These are phyloP conservation scores for Parachlorella kessleri DNA, from an alignment of 139 green algal genomes.

Conservation along the genomic window DNA sequence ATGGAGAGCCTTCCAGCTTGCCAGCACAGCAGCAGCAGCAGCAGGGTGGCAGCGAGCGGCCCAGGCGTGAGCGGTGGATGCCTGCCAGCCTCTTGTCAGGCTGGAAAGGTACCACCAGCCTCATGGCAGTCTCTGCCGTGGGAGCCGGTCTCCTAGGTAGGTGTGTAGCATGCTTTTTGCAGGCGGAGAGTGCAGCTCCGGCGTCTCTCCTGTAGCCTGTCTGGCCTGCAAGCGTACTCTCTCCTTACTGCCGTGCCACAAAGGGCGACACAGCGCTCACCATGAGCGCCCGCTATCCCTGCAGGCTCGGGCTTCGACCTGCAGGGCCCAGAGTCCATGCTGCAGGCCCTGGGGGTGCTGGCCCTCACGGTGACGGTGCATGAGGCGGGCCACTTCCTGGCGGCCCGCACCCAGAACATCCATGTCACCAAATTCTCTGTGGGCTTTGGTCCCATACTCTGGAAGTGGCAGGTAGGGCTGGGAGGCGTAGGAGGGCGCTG, in stretches of 20 bases:
- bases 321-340: constrained; percentile 53
- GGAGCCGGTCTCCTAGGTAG: too few species aligned
- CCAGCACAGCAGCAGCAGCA: constrained; percentile 15
- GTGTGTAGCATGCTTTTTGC: too few species aligned
- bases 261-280: too few species aligned
- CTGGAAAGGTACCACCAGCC: not conserved
- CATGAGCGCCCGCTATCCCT: too few species aligned
- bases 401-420: constrained; percentile 85
- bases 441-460: constrained; percentile 91
- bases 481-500: not conserved
- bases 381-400: constrained; percentile 93
- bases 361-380: constrained; percentile 85
- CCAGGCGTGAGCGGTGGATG: constrained; percentile 14
- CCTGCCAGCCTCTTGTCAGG: constrained; percentile 11
- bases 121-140: too few species aligned
- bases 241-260: too few species aligned
- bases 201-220: too few species aligned
- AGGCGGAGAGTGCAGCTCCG: too few species aligned
- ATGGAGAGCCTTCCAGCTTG: too few species aligned
- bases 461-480: constrained; percentile 65
- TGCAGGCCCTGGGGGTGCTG: constrained; percentile 81
- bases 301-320: constrained; percentile 59
- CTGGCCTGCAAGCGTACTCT: too few species aligned
- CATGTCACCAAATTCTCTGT: constrained; percentile 96
- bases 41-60: not conserved